Base-by-base conservation (phyloP, 306 rosid species). In the Inga oerstediana region DNA sequence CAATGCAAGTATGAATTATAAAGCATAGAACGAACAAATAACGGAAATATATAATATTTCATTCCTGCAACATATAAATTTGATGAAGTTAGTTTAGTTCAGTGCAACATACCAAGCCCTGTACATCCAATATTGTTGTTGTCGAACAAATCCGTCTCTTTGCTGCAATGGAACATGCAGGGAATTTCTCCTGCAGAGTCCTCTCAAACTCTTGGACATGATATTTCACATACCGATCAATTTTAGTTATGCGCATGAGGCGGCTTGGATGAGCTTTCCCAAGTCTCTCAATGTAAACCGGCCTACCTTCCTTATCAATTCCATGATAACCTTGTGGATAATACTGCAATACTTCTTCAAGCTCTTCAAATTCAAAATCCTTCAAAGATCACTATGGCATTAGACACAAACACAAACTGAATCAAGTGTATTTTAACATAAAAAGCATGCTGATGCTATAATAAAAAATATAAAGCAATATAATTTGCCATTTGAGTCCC, bases 241-340 rank as follows among this genome's bases (percentile, higher is more conserved):
- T 89, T 72, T 93, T 90, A 81, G 98, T 92, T 81, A 94, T 89
- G 76, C 79, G 90, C 97, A 90, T 88, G 48, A 97, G 89, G 82
- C 86, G 91, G 76, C 97, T 97, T 80, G 99, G 98, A 88, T 97
- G 97, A 77, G 97, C 98, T 85, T 90, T 90, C 72, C 98, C 99
- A 72, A 97, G 92, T 83, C 98, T 91, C 84, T 97, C 99, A 76
- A 97, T 92, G 90, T 97, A 97, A 81, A 97, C 87, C 1, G 99
- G 98, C 81, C 99, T 94, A 77, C 99, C 99, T 82, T 97, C 99
- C 88, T 87, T 97, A 71, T 97, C 99, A 86, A 94, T 89, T 66
- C 98, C 99, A 85, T 97, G 99, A 71, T 97, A 94, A 71, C 98
- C 99, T 80, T 97, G 99, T 73, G 99, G 99, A 80, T 97, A 97